Evolutionary conservation across 1,139 yeast genomes (phyloP), one percentile per base, ranked within the genome.

Genomic region (Hansenula anomala): DNA sequence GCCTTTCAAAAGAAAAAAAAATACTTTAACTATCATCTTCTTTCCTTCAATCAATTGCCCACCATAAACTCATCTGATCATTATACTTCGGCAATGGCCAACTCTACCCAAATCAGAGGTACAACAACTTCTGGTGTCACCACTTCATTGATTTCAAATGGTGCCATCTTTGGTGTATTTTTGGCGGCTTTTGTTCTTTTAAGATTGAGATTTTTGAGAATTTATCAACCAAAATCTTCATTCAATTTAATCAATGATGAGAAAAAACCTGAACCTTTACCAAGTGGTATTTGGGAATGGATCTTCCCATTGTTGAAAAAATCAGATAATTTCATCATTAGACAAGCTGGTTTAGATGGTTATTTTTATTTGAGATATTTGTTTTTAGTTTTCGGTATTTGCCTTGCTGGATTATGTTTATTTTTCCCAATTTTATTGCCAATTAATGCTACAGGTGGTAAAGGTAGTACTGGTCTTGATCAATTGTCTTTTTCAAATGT

Each of bases 291-390:
- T 0, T 69, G 80, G 62, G 66, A 74, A 29, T 83, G 92, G 92
- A 48, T 82, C 7, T 51, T 63, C 30, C 73, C 75, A 7, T 58
- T 83, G 32, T 53, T 82, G 42, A 65, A 71, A 33, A 78, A 80
- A 60, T 80, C 87, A 1, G 79, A 79, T 41, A 71, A 79, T 35
- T 80, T 79, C 51, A 63, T 80, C 36, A 70, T 84, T 49, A 83
- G 80, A 55, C 86, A 83, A 51, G 78, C 84, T 30, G 92, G 94
- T 23, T 59, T 81, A 30, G 94, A 84, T 60, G 92, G 97, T 14
- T 92, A 88, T 63, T 82, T 89, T 55, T 92, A 87, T 57, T 61
- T 87, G 39, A 71, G 98, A 50, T 92, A 81, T 58, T 60, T 92
- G 40, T 73, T 80, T 37, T 67, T 85, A 36, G 71, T 85, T 39